These are phyloP conservation scores for Halocafeteria seosinensis DNA, from an alignment of 108 stramenopile genomes.

Conservation along the genomic window DNA sequence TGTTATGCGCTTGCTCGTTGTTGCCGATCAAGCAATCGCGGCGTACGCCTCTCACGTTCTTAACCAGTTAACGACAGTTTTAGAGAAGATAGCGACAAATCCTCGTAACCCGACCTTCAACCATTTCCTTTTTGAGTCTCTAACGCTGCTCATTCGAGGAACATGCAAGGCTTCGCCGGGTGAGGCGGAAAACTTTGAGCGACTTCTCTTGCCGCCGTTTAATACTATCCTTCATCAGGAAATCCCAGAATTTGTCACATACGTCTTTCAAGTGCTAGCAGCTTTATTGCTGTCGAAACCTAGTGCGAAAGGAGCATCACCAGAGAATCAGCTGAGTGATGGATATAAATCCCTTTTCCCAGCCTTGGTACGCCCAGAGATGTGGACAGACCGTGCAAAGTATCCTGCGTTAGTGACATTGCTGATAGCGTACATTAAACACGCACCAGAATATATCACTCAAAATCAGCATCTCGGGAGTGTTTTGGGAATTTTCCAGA, in stretches of 20 bases:
- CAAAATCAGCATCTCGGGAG: conserved; percentile 30
- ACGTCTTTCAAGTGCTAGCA: conserved; percentile 90
- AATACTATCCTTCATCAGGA: conserved; percentile 74
- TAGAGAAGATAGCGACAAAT: conserved; percentile 69
- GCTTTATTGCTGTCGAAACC: conserved; percentile 59
- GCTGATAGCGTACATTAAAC: conserved; percentile 56
- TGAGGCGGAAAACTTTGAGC: conserved; percentile 48
- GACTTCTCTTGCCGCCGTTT: conserved; percentile 70
- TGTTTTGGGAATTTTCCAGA: conserved; percentile 64
- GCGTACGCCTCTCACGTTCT: conserved; percentile 45
- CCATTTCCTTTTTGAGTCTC: conserved; percentile 85
- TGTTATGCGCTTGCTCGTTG: conserved; percentile 63
- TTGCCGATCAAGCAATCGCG: conserved; percentile 56
- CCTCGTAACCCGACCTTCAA: conserved; percentile 89
- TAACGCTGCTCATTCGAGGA: conserved; percentile 64
- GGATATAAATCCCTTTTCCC: conserved; percentile 58
- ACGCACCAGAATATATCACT: conserved; percentile 47
- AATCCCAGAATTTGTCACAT: conserved; percentile 73
- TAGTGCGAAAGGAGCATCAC: neutral
- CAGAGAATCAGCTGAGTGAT: conserved; percentile 38
- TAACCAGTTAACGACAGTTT: conserved; percentile 49
- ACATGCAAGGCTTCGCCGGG: conserved; percentile 54
- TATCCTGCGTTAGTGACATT: conserved; percentile 69
- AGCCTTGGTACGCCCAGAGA: conserved; percentile 54
- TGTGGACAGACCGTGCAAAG: conserved; percentile 80